phyloP scores from a whole-genome alignment of 208 protist species.

The Acanthamoeba culbertsoni region DNA sequence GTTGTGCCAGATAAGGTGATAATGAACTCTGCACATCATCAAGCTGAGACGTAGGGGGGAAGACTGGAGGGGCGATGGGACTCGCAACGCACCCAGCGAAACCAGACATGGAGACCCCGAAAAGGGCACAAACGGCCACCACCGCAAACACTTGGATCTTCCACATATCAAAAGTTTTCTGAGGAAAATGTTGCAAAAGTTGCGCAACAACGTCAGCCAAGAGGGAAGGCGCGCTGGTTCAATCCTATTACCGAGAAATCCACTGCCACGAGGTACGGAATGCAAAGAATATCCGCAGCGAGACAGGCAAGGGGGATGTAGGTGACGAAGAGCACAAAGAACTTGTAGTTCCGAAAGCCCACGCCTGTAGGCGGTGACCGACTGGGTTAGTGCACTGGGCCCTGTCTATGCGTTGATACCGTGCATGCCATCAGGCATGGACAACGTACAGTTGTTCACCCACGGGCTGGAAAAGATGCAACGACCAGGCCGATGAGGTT shows the following conservation, averaged over 20 bases:
- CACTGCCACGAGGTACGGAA: neutral
- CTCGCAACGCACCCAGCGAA: neutral
- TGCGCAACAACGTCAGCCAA: neutral
- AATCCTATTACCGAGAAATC: neutral
- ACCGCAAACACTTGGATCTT: conserved; percentile 52
- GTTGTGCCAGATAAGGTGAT: neutral
- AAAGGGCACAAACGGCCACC: conserved; percentile 26
- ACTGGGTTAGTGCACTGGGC: neutral
- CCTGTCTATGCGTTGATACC: neutral
- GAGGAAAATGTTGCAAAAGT: neutral
- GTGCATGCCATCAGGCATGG: neutral
- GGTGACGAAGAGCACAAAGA: conserved; percentile 56
- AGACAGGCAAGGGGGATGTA: conserved; percentile 36
- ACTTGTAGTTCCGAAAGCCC: conserved; percentile 57
- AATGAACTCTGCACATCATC: neutral
- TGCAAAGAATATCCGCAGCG: neutral
- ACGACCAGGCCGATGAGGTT: no score
- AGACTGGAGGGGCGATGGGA: neutral
- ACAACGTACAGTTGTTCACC: conserved; percentile 52
- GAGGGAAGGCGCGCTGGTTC: no score
- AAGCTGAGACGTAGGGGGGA: neutral
- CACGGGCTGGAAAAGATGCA: conserved; percentile 32
- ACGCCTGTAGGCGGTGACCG: neutral
- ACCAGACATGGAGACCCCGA: conserved; percentile 28
- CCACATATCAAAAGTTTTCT: conserved; percentile 38